Base-by-base conservation (phyloP, 768 basidiomycete species). In the Brasilioporus rufonigricans region DNA sequence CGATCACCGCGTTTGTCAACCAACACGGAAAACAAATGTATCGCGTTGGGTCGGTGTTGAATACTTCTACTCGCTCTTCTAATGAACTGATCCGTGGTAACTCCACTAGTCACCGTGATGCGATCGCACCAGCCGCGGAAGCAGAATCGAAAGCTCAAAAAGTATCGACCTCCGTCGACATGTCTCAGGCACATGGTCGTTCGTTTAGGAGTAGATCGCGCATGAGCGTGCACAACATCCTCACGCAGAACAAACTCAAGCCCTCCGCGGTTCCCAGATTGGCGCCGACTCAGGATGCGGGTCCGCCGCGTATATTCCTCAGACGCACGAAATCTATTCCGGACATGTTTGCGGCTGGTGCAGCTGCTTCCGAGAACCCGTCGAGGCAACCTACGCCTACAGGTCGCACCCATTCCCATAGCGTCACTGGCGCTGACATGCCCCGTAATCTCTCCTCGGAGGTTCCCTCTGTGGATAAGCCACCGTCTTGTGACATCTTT, bases 1-100 rank as follows among this genome's bases (percentile, higher is more conserved):
- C 84, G 36, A 89, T 91, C 62, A 91, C 89, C n/a, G 85, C 85
- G 9, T 85, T 89, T 62, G 79, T 87, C 45, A 91, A 89, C 65
- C 88, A 91, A 65, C 84, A 89, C 70, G 91, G 91, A 50, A 84
- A 83, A 63, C 77, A 80, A 66, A 82, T 88, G 77, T 91, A 77
- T 72, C 86, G 91, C 46, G 80, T 93, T 43, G 84, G 88, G 89
- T 91, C 56, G 70, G 85, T 79, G 29, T 36, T 46, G 10, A 52
- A 48, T 31, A 52, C 52, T 21, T 49, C 45, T 48, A 1, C 12
- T 35, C 38, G 14, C 33, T 2, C 5, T 33, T 21, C 5, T 9
- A 12, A 18, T 14, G 26, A 31, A 48, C 45, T 59, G 13, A 69
- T 47, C 13, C 2, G 11, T 26, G 12, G 9, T 24, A 3, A 40